Evolutionary conservation across 1,139 yeast genomes (phyloP), one percentile per base, ranked within the genome.

Genomic region (Taphrina pruni): DNA sequence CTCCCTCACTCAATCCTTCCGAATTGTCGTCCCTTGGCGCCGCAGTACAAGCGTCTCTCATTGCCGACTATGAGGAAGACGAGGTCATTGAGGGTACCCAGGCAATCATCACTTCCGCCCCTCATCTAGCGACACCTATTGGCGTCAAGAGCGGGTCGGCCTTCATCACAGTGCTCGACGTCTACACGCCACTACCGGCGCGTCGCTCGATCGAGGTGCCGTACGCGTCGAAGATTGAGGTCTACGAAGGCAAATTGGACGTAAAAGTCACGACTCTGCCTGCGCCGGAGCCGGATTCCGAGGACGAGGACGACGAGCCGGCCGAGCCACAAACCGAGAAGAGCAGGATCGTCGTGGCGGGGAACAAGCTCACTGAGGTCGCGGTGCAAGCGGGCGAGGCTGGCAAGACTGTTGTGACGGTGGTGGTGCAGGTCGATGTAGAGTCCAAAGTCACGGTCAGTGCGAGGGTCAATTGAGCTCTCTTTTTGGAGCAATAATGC

Each of bases 21-120:
- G 99, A 95, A 82, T 84, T 92, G 77, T 84, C 89, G 74, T 88
- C 96, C 74, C 89, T 96, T 78, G 99, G 99, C 81, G 96, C 97
- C 72, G 97, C 99, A 71, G 85, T 94, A 78, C 99, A 95, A 84
- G 99, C 97, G 66, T 87, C 97, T 55, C 83, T 95, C 78, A 84
- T 93, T 73, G 90, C 90, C 76, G 83, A 87, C 69, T 91, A 88
- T 75, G 98, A 93, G 77, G 90, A 85, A 71, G 95, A 89, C 69
- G 98, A 93, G 81, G 85, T 94, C 75, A 82, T 84, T 69, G 97
- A 92, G 80, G 88, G 96, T 71, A 83, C 88, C 75, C 89, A 90
- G 79, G 95, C 97, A 60, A 86, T 90, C 71, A 90, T 93, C 72
- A 85, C 92, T 74, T 90, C 90, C 82, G 92, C 97, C 71, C 96